These are phyloP conservation scores for Apostasia shenzhenica DNA, from an alignment of 106 monocot species.

Conservation along the genomic window DNA sequence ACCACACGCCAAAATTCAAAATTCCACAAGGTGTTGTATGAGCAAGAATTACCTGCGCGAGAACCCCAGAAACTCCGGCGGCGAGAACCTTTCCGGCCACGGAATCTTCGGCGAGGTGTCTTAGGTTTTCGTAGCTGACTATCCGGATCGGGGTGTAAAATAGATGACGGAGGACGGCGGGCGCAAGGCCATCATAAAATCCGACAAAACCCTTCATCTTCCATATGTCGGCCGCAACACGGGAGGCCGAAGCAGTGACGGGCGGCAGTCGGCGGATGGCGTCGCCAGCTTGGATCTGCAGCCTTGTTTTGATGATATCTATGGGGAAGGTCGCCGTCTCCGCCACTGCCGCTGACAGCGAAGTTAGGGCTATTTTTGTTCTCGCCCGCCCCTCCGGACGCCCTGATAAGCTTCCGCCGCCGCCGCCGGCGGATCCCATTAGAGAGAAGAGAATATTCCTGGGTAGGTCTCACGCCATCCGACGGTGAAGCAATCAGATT, in stretches of 20 bases:
- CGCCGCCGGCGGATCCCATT: conserved; percentile 3
- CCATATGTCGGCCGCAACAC: conserved; percentile 29
- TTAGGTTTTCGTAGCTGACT: conserved; percentile 63
- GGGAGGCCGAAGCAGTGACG: conserved; percentile 4
- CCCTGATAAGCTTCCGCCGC: background rate
- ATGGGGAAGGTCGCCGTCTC: conserved; percentile 79
- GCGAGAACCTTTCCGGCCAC: conserved; percentile 46
- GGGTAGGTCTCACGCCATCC: too few species aligned
- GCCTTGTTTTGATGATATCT: conserved; percentile 73
- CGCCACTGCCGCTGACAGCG: conserved; percentile 55
- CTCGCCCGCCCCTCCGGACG: background rate
- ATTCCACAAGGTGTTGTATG: background rate
- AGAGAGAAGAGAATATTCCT: background rate
- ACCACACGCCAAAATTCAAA: too few species aligned
- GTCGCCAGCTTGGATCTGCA: conserved; percentile 42
- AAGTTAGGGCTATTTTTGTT: conserved; percentile 20
- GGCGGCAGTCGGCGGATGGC: background rate
- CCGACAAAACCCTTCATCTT: conserved; percentile 25
- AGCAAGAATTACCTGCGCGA: conserved; percentile 53
- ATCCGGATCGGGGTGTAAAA: conserved; percentile 87
- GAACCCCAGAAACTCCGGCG: conserved; percentile 64
- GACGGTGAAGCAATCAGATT: too few species aligned
- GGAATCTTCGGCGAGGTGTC: conserved; percentile 19
- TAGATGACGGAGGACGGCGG: conserved; percentile 76
- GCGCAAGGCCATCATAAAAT: conserved; percentile 63